Percentiles rank a stretch among this genome's conserved stretches.
phyloP scores from a whole-genome alignment of 2,329 filamentous ascomycete species.

The Fusarium transvaalense region DNA sequence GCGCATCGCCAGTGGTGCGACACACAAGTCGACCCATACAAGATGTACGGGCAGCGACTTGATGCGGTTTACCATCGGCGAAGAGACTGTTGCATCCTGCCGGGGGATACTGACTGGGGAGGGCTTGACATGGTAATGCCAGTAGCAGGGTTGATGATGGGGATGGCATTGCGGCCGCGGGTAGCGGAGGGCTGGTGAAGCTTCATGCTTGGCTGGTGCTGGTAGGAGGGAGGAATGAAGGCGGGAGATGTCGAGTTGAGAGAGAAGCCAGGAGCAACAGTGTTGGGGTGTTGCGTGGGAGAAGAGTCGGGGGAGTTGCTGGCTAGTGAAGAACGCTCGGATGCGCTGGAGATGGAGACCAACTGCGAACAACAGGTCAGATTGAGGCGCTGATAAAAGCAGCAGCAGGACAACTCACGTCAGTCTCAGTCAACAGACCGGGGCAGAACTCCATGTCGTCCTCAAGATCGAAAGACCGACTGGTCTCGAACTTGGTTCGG shows the following conservation, averaged over 20 bases:
- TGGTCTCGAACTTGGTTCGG: conserved; percentile 89
- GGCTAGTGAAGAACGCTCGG: conserved; percentile 93
- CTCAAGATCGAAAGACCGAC: conserved; percentile 93
- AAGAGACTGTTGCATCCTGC: conserved; percentile 69
- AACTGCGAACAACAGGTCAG: conserved; percentile 69
- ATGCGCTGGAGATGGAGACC: conserved; percentile 91
- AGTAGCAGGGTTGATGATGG: conserved; percentile 95
- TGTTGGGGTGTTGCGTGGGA: conserved; percentile 87
- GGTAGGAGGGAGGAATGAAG: conserved; percentile 74
- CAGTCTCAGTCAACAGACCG: conserved; percentile 88
- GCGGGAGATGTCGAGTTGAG: conserved; percentile 75
- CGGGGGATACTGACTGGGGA: conserved; percentile 76
- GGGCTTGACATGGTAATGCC: conserved; percentile 90
- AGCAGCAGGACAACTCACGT: conserved; percentile 72
- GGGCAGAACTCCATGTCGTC: conserved; percentile 98
- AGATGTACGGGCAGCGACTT: conserved; percentile 49
- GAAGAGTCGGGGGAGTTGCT: conserved; percentile 94
- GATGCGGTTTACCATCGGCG: conserved; percentile 65
- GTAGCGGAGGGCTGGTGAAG: conserved; percentile 91
- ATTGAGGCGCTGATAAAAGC: conserved; percentile 28
- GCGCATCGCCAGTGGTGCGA: conserved; percentile 55
- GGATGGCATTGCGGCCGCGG: conserved; percentile 92
- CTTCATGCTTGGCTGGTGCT: conserved; percentile 78
- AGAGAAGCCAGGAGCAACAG: conserved; percentile 82
- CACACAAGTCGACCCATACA: conserved; percentile 51